Conservation (phyloP, 1,284 basidiomycete species). For the Heterobasidion parviporum region DNA sequence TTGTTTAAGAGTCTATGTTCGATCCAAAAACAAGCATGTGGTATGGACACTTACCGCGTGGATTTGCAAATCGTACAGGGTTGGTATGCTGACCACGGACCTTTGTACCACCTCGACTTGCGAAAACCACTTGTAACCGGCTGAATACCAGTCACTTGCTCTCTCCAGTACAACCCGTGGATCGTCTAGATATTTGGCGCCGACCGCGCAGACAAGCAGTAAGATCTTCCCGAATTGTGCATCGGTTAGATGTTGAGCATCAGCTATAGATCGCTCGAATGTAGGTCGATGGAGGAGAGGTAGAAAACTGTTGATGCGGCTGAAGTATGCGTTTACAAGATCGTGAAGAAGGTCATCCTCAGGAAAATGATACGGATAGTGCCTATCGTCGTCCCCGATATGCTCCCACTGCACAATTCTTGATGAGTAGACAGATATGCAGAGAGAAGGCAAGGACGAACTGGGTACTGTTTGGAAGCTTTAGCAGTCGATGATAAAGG, state of each 20-base stretch:
- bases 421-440: not conserved
- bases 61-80: conserved; percentile 67
- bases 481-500: conserved; percentile 7
- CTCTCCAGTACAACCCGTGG: conserved; percentile 20
- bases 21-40: not conserved
- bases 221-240: not conserved
- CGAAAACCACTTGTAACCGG: conserved; percentile 72
- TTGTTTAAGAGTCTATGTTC: conserved; percentile 20
- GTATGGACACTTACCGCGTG: conserved; percentile 29
- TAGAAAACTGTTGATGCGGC: not conserved
- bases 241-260: not conserved
- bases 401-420: conserved; percentile 23
- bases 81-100: conserved; percentile 44
- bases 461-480: not conserved
- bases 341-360: not conserved
- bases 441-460: conserved; percentile 8
- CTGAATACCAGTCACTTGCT: conserved; percentile 37
- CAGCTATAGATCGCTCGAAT: not conserved
- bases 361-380: not conserved
- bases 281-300: not conserved
- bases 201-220: not conserved
- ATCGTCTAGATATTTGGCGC: not conserved
- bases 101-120: conserved; percentile 49
- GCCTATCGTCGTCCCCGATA: conserved; percentile 21
- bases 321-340: not conserved